A percentile compares a stretch with the other conserved stretches of the same genome.
phyloP scores from a whole-genome alignment of 2,329 filamentous ascomycete species.

The Pseudofabraea citricarpa region DNA sequence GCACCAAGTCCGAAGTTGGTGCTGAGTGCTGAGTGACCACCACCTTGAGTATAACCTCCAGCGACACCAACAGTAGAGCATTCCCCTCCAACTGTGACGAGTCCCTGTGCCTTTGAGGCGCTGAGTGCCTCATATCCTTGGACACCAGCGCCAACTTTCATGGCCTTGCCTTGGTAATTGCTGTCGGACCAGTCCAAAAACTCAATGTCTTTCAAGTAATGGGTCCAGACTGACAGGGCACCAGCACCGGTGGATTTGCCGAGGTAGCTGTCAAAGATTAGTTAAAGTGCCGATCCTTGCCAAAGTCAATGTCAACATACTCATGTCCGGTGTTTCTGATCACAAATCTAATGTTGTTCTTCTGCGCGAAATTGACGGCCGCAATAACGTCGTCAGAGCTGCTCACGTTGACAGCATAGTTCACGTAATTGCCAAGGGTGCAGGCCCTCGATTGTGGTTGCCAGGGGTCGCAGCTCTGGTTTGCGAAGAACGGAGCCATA shows the following conservation, averaged over 20 bases:
- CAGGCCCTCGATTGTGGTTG: conserved; percentile 32
- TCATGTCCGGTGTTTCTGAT: conserved; percentile 56
- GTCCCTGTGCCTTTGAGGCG: conserved; percentile 33
- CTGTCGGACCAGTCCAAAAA: conserved; percentile 33
- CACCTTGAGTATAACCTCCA: conserved; percentile 57
- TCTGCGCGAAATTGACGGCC: conserved; percentile 31
- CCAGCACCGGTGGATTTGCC: conserved; percentile 61
- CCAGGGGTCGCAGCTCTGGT: conserved; percentile 28
- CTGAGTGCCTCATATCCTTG: conserved; percentile 40
- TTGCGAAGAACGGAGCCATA: conserved; percentile 36
- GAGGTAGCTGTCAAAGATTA: conserved; percentile 29
- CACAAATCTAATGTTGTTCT: conserved; percentile 35
- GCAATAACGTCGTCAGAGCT: conserved; percentile 20
- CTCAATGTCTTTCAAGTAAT: conserved; percentile 43
- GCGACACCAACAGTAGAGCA: conserved; percentile 52
- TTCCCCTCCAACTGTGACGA: conserved; percentile 47
- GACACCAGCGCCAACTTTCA: conserved; percentile 51
- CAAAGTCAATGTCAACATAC: conserved; percentile 15
- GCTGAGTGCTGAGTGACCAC: conserved; percentile 50
- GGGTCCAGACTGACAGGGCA: conserved; percentile 51
- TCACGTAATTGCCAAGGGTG: conserved; percentile 32
- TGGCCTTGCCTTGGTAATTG: conserved; percentile 43
- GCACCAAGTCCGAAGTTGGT: conserved; percentile 53
- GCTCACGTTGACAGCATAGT: conserved; percentile 25
- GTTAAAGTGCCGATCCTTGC: neutral